A percentile compares a stretch with the other conserved stretches of the same genome.
Conservation (phyloP, 2,329 filamentous ascomycete genomes). For the Plenodomus biglobosus region DNA sequence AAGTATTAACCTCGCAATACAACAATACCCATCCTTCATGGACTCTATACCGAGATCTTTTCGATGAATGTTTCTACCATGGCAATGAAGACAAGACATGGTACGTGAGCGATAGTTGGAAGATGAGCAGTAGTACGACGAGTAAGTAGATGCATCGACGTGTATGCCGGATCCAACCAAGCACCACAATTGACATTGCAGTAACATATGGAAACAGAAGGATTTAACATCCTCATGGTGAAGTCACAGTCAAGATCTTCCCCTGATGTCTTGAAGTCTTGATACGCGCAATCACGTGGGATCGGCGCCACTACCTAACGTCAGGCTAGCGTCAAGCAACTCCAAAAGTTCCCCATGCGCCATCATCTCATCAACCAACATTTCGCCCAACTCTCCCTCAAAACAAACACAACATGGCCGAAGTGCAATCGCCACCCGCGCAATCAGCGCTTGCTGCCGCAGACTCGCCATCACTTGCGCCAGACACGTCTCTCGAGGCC, state of each 20-base stretch:
- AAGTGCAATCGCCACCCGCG: slow-evolving; percentile 32
- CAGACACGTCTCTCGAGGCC: slow-evolving; percentile 26
- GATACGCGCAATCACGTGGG: slow-evolving; percentile 53
- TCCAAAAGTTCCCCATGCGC: slow-evolving; percentile 15
- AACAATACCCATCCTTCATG: no score
- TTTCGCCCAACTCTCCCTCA: slow-evolving; percentile 1
- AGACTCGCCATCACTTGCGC: slow-evolving; percentile 11
- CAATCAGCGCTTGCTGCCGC: slow-evolving; percentile 17
- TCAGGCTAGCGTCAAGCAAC: neutral
- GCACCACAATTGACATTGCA: neutral
- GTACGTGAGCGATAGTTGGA: no score
- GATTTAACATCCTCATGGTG: neutral
- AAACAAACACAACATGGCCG: slow-evolving; percentile 29
- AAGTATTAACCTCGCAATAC: no score
- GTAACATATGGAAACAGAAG: neutral
- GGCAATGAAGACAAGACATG: no score
- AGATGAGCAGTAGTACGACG: slow-evolving; percentile 32
- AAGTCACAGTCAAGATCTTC: neutral
- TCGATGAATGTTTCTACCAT: no score
- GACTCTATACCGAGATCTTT: no score
- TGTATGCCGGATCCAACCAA: neutral
- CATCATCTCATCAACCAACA: slow-evolving; percentile 1
- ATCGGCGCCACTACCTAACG: neutral
- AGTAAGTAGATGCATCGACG: slow-evolving; percentile 12
- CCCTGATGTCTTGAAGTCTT: neutral